Conservation (phyloP, 768 basidiomycete genomes). For the Chiua virens region DNA sequence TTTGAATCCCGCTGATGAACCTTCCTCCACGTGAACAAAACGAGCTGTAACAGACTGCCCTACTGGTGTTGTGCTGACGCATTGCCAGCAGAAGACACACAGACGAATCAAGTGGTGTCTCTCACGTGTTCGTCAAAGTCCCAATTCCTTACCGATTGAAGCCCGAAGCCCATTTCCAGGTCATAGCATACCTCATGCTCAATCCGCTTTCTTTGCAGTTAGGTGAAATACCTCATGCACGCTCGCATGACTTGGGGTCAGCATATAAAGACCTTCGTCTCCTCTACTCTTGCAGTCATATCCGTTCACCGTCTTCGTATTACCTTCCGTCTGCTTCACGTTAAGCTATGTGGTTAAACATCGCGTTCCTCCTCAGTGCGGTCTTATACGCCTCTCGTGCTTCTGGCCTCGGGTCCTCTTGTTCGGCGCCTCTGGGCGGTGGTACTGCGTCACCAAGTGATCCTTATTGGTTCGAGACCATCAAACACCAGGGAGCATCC, state of each 20-base stretch:
- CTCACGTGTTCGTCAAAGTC: slow-evolving; percentile 1
- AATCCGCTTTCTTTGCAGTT: background rate
- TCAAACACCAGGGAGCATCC: slow-evolving; percentile 70
- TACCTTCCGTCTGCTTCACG: background rate
- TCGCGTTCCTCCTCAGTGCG: slow-evolving; percentile 5
- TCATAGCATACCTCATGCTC: slow-evolving; percentile 1
- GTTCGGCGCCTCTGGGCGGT: slow-evolving; percentile 42
- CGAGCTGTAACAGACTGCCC: background rate
- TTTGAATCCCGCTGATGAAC: slow-evolving; percentile 2
- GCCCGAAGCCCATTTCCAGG: background rate
- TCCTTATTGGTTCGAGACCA: slow-evolving; percentile 70
- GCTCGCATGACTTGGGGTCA: background rate
- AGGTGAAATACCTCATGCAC: background rate
- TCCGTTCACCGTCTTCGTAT: background rate
- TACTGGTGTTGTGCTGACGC: background rate
- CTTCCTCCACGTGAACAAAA: slow-evolving; percentile 1
- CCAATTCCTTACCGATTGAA: background rate
- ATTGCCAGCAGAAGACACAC: background rate
- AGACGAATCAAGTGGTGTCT: background rate
- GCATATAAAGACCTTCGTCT: slow-evolving; percentile 14
- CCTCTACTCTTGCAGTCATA: background rate
- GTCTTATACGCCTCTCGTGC: background rate
- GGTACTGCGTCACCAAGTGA: slow-evolving; percentile 43
- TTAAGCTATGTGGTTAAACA: slow-evolving; percentile 9
- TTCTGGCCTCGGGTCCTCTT: slow-evolving; percentile 46